These are phyloP conservation scores for Microcyclospora pomicola DNA, from an alignment of 2,329 filamentous ascomycete species.

Conservation along the genomic window DNA sequence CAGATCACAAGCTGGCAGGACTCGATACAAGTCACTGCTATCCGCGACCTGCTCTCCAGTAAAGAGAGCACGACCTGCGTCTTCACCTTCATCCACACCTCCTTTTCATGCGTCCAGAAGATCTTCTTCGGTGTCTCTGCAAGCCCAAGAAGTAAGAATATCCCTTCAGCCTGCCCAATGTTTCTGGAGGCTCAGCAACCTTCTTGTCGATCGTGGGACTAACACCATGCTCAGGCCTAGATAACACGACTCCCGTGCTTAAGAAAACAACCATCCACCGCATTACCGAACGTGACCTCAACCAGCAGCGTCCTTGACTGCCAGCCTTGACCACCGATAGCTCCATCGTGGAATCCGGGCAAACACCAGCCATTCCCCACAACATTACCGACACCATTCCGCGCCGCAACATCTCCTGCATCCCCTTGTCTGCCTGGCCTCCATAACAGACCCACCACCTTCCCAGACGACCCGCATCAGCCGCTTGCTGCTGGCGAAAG, in stretches of 20 bases:
- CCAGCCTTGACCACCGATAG: conserved; percentile 59
- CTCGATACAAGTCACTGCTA: no score
- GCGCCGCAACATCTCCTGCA: conserved; percentile 66
- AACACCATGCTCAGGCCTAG: conserved; percentile 38
- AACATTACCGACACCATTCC: conserved; percentile 67
- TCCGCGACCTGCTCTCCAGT: conserved; percentile 2
- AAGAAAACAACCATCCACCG: no score
- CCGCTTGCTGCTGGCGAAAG: conserved; percentile 68
- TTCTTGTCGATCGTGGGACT: conserved; percentile 4
- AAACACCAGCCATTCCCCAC: conserved; percentile 52
- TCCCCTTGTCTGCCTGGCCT: conserved; percentile 71
- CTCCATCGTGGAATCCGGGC: conserved; percentile 64
- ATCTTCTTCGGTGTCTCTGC: conserved; percentile 83
- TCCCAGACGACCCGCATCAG: conserved; percentile 23
- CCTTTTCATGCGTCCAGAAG: conserved; percentile 73
- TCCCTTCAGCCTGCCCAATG: not conserved
- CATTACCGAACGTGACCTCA: conserved; percentile 8
- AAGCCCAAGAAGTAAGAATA: conserved; percentile 76
- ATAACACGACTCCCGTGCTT: conserved; percentile 46
- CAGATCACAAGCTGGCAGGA: no score
- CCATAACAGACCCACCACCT: conserved; percentile 75
- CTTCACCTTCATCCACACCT: conserved; percentile 1
- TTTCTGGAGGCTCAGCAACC: conserved; percentile 6
- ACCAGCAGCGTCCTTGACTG: conserved; percentile 22
- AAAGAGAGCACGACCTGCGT: conserved; percentile 2